Percentiles rank a stretch among this genome's conserved stretches.
These are phyloP conservation scores for Metarhizium brunneum DNA, from an alignment of 2,329 filamentous ascomycete species.

Conservation along the genomic window DNA sequence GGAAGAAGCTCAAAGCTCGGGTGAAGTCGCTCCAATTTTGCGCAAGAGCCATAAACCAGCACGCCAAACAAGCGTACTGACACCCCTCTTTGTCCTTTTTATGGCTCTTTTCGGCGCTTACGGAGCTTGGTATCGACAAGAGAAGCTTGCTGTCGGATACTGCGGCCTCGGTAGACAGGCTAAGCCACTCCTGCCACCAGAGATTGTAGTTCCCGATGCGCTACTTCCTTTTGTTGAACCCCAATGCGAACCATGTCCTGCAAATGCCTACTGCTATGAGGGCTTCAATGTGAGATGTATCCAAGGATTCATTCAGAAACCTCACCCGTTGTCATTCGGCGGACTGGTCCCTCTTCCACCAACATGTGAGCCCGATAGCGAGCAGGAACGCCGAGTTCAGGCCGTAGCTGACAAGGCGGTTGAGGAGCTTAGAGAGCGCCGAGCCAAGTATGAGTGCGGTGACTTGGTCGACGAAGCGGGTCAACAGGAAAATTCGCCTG, in stretches of 20 bases:
- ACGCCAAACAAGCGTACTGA: constrained; percentile 42
- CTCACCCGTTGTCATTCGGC: constrained; percentile 73
- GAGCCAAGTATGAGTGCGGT: constrained; percentile 86
- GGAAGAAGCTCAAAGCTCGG: constrained; percentile 53
- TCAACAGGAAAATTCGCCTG: constrained; percentile 46
- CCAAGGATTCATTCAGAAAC: constrained; percentile 73
- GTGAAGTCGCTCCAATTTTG: constrained; percentile 35
- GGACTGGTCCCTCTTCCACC: constrained; percentile 79
- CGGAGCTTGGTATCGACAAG: constrained; percentile 78
- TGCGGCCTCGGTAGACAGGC: constrained; percentile 71
- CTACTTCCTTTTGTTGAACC: constrained; percentile 62
- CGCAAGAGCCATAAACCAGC: constrained; percentile 28
- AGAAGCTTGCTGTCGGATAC: constrained; percentile 94
- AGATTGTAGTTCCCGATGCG: constrained; percentile 59
- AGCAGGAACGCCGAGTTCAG: constrained; percentile 80
- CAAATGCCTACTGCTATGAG: constrained; percentile 80
- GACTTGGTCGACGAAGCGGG: constrained; percentile 56
- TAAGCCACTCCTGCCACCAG: constrained; percentile 37
- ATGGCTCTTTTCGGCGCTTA: constrained; percentile 63
- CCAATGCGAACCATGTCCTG: constrained; percentile 81
- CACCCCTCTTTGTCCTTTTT: constrained; percentile 63
- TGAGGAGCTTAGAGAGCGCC: constrained; percentile 74
- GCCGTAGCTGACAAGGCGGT: constrained; percentile 81
- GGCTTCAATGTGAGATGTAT: constrained; percentile 75
- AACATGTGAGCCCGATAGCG: constrained; percentile 89